Conservation (phyloP, 345 rosid genomes). For the Aegle marmelos region DNA sequence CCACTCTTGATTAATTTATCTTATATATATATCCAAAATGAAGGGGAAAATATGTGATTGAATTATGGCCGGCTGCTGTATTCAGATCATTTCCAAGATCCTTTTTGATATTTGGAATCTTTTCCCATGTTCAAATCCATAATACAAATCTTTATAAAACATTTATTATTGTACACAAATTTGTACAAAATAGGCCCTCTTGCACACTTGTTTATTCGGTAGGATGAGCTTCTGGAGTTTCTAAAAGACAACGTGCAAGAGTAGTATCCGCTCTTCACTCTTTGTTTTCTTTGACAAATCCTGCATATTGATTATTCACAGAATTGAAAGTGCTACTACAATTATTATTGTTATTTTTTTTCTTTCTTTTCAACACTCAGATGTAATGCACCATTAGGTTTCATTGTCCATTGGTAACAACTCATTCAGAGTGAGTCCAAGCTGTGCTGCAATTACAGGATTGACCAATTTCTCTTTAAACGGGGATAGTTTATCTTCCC, state of each 20-base stretch:
- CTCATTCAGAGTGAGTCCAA: too few relatives aligned
- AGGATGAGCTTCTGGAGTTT: background rate
- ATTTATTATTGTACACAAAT: background rate
- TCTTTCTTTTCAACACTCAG: too few relatives aligned
- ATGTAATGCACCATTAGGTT: too few relatives aligned
- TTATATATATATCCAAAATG: background rate
- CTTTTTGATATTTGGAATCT: slow-evolving; percentile 6
- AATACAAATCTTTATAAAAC: background rate
- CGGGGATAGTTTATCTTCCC: too few relatives aligned
- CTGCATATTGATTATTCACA: too few relatives aligned
- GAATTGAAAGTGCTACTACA: too few relatives aligned
- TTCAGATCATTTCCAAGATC: background rate
- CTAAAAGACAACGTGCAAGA: background rate
- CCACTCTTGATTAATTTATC: background rate
- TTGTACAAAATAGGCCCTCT: background rate
- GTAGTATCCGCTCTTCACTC: background rate
- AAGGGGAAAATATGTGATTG: background rate
- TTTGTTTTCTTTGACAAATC: background rate
- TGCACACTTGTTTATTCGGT: background rate
- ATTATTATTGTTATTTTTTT: too few relatives aligned
- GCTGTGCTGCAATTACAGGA: too few relatives aligned
- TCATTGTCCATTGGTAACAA: too few relatives aligned
- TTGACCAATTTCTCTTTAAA: too few relatives aligned
- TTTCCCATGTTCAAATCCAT: background rate
- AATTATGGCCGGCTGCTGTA: background rate